Conservation (phyloP, 768 basidiomycete species). For the Sarcodon aspratus region DNA sequence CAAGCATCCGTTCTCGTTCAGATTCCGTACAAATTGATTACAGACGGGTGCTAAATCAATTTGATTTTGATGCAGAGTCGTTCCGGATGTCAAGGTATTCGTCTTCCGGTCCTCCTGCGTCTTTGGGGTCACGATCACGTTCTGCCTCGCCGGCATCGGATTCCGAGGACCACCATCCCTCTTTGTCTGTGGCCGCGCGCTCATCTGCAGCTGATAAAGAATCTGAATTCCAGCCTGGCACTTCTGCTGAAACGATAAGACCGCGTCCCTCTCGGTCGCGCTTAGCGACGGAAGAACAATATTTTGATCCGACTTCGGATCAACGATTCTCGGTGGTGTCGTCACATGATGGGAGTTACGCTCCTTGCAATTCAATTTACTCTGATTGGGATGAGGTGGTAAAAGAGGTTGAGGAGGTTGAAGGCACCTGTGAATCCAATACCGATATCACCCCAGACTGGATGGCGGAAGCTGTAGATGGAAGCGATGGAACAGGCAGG, state of each 20-base stretch:
- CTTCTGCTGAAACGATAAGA: conserved; percentile 33
- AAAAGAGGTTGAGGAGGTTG: too few species aligned
- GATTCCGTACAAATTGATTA: neutral
- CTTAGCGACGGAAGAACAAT: too few species aligned
- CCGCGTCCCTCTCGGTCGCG: conserved; percentile 9
- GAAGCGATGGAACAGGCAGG: conserved; percentile 9
- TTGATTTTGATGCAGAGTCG: neutral
- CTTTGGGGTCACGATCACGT: neutral
- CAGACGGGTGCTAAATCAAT: neutral
- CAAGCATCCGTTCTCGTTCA: neutral
- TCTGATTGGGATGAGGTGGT: too few species aligned
- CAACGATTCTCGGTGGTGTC: too few species aligned
- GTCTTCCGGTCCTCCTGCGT: neutral
- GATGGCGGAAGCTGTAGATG: neutral
- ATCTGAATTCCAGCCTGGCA: conserved; percentile 28
- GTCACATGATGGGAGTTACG: too few species aligned
- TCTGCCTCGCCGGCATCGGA: neutral
- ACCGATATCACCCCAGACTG: too few species aligned
- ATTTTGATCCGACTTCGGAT: too few species aligned
- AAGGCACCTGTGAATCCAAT: conserved; percentile 1
- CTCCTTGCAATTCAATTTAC: too few species aligned
- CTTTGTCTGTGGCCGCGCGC: conserved; percentile 4
- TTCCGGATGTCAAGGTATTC: neutral
- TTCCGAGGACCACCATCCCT: conserved; percentile 1
- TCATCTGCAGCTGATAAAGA: conserved; percentile 5